Evolutionary conservation across 2,329 filamentous ascomycete genomes (phyloP).

Genomic region (Microcyclospora tardicrescens): DNA sequence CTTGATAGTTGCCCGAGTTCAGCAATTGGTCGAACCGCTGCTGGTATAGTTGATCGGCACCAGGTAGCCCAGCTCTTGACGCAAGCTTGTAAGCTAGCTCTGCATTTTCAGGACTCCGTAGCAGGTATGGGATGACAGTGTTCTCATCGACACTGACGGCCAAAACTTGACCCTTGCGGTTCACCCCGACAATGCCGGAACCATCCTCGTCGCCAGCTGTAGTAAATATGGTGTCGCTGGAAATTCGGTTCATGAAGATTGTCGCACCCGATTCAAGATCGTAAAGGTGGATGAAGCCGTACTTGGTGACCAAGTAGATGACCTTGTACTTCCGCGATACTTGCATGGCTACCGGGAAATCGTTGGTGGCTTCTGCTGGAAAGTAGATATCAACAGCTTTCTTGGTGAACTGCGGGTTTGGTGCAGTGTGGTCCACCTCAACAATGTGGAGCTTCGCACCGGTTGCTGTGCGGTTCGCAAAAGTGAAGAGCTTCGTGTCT

Average conservation of each 20-base stretch:
- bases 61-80: slow-evolving; percentile 82
- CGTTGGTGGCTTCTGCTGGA: slow-evolving; percentile 85
- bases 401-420: slow-evolving; percentile 83
- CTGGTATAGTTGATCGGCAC: slow-evolving; percentile 84
- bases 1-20: slow-evolving; percentile 63
- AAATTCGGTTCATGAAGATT: slow-evolving; percentile 99
- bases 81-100: slow-evolving; percentile 92
- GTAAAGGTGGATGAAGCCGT: slow-evolving; percentile 97
- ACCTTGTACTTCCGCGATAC: slow-evolving; percentile 94
- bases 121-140: slow-evolving; percentile 83
- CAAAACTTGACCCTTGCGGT: slow-evolving; percentile 92
- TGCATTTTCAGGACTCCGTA: slow-evolving; percentile 90
- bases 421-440: slow-evolving; percentile 85
- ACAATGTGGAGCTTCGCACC: slow-evolving; percentile 96
- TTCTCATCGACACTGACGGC: slow-evolving; percentile 87
- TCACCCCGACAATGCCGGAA: slow-evolving; percentile 83
- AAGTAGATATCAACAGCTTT: slow-evolving; percentile 98
- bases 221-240: slow-evolving; percentile 97
- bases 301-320: slow-evolving; percentile 95
- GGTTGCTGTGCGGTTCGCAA: slow-evolving; percentile 77
- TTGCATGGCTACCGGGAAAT: slow-evolving; percentile 97
- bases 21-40: slow-evolving; percentile 88
- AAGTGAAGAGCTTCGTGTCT: slow-evolving; percentile 92
- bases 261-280: slow-evolving; percentile 90
- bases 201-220: slow-evolving; percentile 74